Evolutionary conservation across 768 basidiomycete species (phyloP).

Genomic region (Fistulinella prunicolor): DNA sequence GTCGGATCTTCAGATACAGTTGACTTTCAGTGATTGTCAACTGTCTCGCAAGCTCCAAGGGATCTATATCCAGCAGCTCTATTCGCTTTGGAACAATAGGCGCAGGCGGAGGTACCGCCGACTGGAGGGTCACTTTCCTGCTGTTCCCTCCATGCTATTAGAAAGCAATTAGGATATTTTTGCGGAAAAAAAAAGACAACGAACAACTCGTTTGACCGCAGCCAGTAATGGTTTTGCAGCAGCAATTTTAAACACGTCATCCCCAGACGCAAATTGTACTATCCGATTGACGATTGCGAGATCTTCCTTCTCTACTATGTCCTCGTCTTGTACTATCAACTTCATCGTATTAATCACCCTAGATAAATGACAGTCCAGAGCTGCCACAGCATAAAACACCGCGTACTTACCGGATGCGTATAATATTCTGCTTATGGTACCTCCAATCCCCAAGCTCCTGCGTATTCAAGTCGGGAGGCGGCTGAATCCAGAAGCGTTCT

Average conservation of each 20-base stretch:
- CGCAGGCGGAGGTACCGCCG: constrained; percentile 42
- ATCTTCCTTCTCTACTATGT: constrained; percentile 55
- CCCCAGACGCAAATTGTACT: constrained; percentile 47
- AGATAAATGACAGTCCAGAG: background rate
- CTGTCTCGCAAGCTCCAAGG: constrained; percentile 65
- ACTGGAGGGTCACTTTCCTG: constrained; percentile 35
- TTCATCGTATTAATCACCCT: constrained; percentile 68
- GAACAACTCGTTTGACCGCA: constrained; percentile 49
- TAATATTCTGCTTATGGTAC: constrained; percentile 53
- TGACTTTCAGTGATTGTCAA: constrained; percentile 62
- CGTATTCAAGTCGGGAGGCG: constrained; percentile 44
- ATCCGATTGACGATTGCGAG: constrained; percentile 50
- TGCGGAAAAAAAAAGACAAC: constrained; percentile 19
- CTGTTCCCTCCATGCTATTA: constrained; percentile 32
- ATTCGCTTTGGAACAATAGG: constrained; percentile 48
- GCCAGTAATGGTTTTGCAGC: constrained; percentile 50
- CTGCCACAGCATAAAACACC: background rate
- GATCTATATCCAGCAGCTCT: constrained; percentile 58
- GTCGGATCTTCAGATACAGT: constrained; percentile 56
- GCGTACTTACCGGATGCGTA: constrained; percentile 52
- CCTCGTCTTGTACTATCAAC: constrained; percentile 54
- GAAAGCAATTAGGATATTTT: background rate
- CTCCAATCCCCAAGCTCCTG: constrained; percentile 54
- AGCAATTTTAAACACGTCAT: constrained; percentile 37
- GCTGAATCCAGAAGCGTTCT: constrained; percentile 53